Conservation (phyloP, 2,329 filamentous ascomycete genomes). For the Trichoderma asperellum region DNA sequence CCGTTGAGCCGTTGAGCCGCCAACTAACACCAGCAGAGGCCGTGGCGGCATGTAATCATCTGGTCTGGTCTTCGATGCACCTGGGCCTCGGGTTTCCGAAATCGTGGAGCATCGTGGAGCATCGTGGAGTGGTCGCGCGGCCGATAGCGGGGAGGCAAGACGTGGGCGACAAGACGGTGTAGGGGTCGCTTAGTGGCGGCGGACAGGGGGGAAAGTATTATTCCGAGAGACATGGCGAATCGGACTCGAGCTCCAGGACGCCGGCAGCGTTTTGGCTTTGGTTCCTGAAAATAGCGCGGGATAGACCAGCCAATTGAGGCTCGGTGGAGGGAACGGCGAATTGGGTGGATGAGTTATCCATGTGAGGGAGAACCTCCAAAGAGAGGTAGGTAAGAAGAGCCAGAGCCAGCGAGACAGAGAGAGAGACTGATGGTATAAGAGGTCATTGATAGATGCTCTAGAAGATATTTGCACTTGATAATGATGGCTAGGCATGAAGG, state of each 20-base stretch:
- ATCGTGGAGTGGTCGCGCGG: slow-evolving; percentile 22
- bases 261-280: neutral
- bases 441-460: neutral
- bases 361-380: neutral
- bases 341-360: neutral
- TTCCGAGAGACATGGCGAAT: slow-evolving; percentile 8
- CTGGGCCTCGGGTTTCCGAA: slow-evolving; percentile 10
- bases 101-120: slow-evolving; percentile 28
- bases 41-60: neutral
- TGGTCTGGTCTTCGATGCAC: neutral
- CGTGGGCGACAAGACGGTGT: slow-evolving; percentile 19
- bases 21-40: too few species aligned
- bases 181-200: slow-evolving; percentile 11
- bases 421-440: neutral
- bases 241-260: neutral
- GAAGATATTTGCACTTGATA: neutral
- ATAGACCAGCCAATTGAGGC: slow-evolving; percentile 6
- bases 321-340: neutral
- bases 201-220: slow-evolving; percentile 14
- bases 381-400: neutral
- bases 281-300: slow-evolving; percentile 23
- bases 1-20: neutral
- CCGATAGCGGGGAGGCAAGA: slow-evolving; percentile 21
- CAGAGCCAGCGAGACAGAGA: too few species aligned
- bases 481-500: neutral